phyloP scores from a whole-genome alignment of 805 yeast genomes.

The Yamadazyma phyllophila region DNA sequence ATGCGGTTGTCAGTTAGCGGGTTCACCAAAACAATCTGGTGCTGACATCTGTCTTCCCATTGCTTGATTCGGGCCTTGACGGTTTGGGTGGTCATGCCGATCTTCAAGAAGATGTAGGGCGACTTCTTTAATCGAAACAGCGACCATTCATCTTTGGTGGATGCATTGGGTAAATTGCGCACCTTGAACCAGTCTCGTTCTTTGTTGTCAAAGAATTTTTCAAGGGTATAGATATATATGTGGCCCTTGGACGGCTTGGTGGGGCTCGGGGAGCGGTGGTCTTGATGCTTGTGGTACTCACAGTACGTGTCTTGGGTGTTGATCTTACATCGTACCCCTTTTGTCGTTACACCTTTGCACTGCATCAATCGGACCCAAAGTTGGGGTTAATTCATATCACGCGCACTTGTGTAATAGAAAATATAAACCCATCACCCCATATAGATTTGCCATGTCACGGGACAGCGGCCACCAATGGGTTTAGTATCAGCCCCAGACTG shows the following conservation, averaged over 20 bases:
- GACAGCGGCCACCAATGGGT: background rate
- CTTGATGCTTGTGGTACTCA: constrained; percentile 25
- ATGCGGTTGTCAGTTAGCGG: constrained; percentile 23
- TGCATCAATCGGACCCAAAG: constrained; percentile 15
- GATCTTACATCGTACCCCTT: constrained; percentile 41
- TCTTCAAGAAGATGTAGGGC: constrained; percentile 43
- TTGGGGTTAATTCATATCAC: background rate
- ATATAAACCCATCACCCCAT: background rate
- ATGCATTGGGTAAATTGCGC: constrained; percentile 25
- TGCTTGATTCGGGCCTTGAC: constrained; percentile 44
- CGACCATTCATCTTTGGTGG: constrained; percentile 24
- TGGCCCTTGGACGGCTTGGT: constrained; percentile 28
- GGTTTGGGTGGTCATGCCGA: constrained; percentile 52
- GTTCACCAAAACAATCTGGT: constrained; percentile 38
- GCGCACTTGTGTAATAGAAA: background rate
- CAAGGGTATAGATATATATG: constrained; percentile 51
- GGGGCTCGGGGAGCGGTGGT: background rate
- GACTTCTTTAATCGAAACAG: constrained; percentile 36
- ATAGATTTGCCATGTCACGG: background rate
- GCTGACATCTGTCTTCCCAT: constrained; percentile 54
- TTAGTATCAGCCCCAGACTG: no score
- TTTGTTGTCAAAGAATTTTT: constrained; percentile 29
- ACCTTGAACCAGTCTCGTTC: constrained; percentile 33
- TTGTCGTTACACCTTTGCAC: constrained; percentile 43
- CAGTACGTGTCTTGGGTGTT: constrained; percentile 25